Evolutionary conservation across 1,284 basidiomycete species (phyloP).

Genomic region (Marasmius oreades): DNA sequence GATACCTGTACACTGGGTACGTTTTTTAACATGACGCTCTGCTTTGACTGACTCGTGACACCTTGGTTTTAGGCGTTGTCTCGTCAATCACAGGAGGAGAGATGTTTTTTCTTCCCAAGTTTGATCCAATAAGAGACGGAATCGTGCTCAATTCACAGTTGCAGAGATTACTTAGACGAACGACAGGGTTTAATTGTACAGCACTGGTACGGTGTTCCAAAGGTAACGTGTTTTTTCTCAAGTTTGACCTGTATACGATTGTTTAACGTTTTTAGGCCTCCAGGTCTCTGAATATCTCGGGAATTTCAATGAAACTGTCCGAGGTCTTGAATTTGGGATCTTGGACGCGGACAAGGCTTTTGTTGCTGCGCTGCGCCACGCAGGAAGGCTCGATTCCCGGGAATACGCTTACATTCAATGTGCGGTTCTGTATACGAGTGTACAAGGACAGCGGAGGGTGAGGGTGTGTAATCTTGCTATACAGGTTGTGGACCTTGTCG

Average conservation of each 20-base stretch:
- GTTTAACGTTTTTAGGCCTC: constrained; percentile 48
- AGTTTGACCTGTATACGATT: background rate
- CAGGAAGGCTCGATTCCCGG: constrained; percentile 71
- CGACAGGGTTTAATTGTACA: constrained; percentile 79
- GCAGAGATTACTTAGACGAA: constrained; percentile 65
- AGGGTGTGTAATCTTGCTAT: constrained; percentile 84
- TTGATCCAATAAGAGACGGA: constrained; percentile 71
- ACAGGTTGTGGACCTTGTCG: constrained; percentile 80
- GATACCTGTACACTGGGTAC: constrained; percentile 87
- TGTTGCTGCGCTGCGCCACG: constrained; percentile 60
- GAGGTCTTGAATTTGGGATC: constrained; percentile 79
- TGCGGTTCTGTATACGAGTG: constrained; percentile 88
- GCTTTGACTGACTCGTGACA: background rate
- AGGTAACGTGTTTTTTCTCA: constrained; percentile 44
- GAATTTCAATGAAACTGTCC: constrained; percentile 75
- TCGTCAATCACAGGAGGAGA: constrained; percentile 88
- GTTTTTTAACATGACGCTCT: too few species aligned
- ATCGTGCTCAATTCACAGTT: constrained; percentile 72
- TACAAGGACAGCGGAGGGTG: constrained; percentile 80
- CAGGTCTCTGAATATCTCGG: constrained; percentile 74
- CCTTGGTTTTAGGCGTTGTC: constrained; percentile 62
- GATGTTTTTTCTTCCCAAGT: constrained; percentile 90
- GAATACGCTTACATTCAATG: constrained; percentile 84
- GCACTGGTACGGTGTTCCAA: constrained; percentile 85
- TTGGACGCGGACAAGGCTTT: constrained; percentile 74